A percentile compares a stretch with the other conserved stretches of the same genome.
Evolutionary conservation across 2,329 filamentous ascomycete species (phyloP).

Genomic region (Elsinoe fawcettii): DNA sequence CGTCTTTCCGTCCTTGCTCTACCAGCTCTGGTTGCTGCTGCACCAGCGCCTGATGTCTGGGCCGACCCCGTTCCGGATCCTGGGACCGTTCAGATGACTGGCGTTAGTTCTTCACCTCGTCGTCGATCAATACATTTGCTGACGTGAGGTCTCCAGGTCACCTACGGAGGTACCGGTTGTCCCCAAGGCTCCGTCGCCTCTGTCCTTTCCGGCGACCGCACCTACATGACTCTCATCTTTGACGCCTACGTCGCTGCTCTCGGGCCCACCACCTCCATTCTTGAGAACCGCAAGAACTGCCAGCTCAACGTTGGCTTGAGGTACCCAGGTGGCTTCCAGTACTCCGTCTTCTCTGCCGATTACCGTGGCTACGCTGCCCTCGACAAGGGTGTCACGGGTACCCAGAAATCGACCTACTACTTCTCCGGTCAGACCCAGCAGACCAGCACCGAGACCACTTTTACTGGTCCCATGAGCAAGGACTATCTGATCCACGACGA

Average conservation of each 20-base stretch:
- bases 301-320: constrained; percentile 31
- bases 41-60: constrained; percentile 19
- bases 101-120: background rate
- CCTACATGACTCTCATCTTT: constrained; percentile 46
- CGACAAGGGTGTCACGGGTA: constrained; percentile 30
- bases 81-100: constrained; percentile 15
- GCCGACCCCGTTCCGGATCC: constrained; percentile 8
- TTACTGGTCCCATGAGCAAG: constrained; percentile 15
- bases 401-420: constrained; percentile 31
- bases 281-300: constrained; percentile 32
- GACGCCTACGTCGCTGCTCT: constrained; percentile 45
- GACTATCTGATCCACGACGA: constrained; percentile 15
- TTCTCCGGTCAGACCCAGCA: constrained; percentile 30
- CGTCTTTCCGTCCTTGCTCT: constrained; percentile 31
- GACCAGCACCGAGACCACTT: constrained; percentile 20
- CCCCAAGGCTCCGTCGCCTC: constrained; percentile 38
- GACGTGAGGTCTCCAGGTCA: constrained; percentile 22
- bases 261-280: constrained; percentile 27
- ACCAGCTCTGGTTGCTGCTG: constrained; percentile 28
- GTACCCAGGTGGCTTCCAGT: constrained; percentile 32
- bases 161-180: constrained; percentile 43
- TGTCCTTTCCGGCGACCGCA: constrained; percentile 37
- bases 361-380: constrained; percentile 31
- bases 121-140: background rate
- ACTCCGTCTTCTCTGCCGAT: constrained; percentile 30